Percentiles rank a stretch among this genome's conserved stretches.
Conservation (phyloP, 371 early-diverging fungal species). For the Chytridium lagenaria region DNA sequence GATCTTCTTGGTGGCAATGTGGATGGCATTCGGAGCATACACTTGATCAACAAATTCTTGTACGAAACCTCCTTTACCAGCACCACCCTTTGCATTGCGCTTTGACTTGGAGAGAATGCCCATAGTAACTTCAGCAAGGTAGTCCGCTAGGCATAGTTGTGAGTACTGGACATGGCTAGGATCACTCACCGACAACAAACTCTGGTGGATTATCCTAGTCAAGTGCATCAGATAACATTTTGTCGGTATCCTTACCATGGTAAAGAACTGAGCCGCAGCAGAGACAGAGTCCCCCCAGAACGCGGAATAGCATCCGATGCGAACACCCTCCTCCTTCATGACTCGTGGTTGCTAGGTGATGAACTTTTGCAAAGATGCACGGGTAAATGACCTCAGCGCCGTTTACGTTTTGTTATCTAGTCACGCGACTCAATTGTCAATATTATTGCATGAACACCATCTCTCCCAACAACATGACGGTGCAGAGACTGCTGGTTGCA, state of each 20-base stretch:
- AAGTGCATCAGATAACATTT: background rate
- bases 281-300: slow-evolving; percentile 76
- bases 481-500: slow-evolving; percentile 47
- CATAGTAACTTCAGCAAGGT: slow-evolving; percentile 72
- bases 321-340: slow-evolving; percentile 43
- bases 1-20: slow-evolving; percentile 64
- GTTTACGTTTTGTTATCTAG: no score
- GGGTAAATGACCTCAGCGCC: no score
- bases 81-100: slow-evolving; percentile 16
- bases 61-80: slow-evolving; percentile 65
- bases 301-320: slow-evolving; percentile 75
- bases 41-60: slow-evolving; percentile 48
- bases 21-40: slow-evolving; percentile 46
- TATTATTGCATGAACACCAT: no score
- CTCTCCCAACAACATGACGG: no score
- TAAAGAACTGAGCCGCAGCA: slow-evolving; percentile 69
- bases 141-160: slow-evolving; percentile 27
- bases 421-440: no score
- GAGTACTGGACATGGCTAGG: no score
- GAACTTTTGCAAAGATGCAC: no score
- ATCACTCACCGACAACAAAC: slow-evolving; percentile 27
- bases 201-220: slow-evolving; percentile 38
- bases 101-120: slow-evolving; percentile 58
- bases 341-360: no score
- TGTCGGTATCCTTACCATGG: slow-evolving; percentile 17